Evolutionary conservation across 1,139 yeast genomes (phyloP).

Genomic region (Saccharomycopsis crataegensis): DNA sequence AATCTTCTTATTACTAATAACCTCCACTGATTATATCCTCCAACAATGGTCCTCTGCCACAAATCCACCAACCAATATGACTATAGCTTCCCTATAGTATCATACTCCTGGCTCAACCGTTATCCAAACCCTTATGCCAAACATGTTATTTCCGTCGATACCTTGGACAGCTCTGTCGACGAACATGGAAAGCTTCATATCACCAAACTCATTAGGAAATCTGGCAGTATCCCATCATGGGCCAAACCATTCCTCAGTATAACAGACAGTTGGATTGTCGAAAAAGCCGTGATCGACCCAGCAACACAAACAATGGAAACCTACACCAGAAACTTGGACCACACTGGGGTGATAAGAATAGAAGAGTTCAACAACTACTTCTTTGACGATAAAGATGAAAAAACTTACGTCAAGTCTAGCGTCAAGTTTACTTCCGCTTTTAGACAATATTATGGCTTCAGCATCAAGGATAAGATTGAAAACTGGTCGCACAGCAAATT

Average conservation of each 20-base stretch:
- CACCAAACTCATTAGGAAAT: slow-evolving; percentile 69
- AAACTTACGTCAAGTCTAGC: slow-evolving; percentile 39
- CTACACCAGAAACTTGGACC: slow-evolving; percentile 82
- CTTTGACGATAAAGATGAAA: slow-evolving; percentile 25
- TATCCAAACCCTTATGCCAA: slow-evolving; percentile 87
- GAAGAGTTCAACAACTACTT: slow-evolving; percentile 65
- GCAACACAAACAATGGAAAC: slow-evolving; percentile 46
- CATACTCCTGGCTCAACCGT: slow-evolving; percentile 74
- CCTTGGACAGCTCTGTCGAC: slow-evolving; percentile 55
- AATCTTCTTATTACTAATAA: neutral
- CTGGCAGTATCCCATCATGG: slow-evolving; percentile 78
- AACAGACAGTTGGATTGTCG: slow-evolving; percentile 78
- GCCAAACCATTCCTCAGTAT: slow-evolving; percentile 65
- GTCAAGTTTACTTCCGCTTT: slow-evolving; percentile 75
- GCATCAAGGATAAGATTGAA: slow-evolving; percentile 70
- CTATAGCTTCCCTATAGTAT: slow-evolving; percentile 65
- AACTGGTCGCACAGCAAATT: slow-evolving; percentile 73
- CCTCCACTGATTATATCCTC: neutral
- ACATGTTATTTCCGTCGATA: slow-evolving; percentile 85
- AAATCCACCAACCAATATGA: slow-evolving; percentile 48
- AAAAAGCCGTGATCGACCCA: slow-evolving; percentile 72
- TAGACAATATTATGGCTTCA: slow-evolving; percentile 31
- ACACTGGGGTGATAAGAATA: slow-evolving; percentile 67
- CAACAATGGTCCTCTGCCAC: slow-evolving; percentile 58
- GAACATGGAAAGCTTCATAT: slow-evolving; percentile 58